A percentile compares a stretch with the other conserved stretches of the same genome.
Conservation (phyloP, 179 eudicot genomes). For the Gypsophila paniculata region DNA sequence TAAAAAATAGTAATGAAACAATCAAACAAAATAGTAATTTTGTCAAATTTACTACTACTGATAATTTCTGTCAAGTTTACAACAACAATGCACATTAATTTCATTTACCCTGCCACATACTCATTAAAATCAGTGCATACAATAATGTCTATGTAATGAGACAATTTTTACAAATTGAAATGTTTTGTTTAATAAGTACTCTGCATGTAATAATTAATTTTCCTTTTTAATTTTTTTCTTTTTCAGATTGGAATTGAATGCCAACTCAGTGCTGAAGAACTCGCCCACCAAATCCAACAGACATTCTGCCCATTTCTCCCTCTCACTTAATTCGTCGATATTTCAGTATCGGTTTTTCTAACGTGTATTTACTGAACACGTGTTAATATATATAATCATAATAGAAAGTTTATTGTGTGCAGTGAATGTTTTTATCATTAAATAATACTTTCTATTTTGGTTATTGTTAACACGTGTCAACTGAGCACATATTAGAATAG, state of each 20-base stretch:
- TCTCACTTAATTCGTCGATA: background rate
- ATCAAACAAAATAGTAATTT: background rate
- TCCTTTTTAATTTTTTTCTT: background rate
- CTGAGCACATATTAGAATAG: no score
- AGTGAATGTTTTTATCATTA: no score
- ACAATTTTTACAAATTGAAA: constrained; percentile 8
- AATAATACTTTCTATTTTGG: no score
- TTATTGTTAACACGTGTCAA: no score
- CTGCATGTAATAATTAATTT: background rate
- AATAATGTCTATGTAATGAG: background rate
- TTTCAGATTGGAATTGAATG: constrained; percentile 93
- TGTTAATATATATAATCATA: no score
- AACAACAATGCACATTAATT: background rate
- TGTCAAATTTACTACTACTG: background rate
- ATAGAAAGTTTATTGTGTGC: no score
- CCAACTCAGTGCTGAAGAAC: constrained; percentile 87
- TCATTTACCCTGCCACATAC: background rate
- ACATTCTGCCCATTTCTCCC: constrained; percentile 54
- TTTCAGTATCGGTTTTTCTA: no score
- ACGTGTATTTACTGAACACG: no score
- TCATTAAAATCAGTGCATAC: background rate
- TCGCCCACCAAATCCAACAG: constrained; percentile 86
- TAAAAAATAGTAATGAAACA: background rate
- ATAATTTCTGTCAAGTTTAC: background rate
- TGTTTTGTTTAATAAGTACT: background rate